Base-by-base conservation (phyloP, 345 rosid species). In the Citrus cavaleriei region DNA sequence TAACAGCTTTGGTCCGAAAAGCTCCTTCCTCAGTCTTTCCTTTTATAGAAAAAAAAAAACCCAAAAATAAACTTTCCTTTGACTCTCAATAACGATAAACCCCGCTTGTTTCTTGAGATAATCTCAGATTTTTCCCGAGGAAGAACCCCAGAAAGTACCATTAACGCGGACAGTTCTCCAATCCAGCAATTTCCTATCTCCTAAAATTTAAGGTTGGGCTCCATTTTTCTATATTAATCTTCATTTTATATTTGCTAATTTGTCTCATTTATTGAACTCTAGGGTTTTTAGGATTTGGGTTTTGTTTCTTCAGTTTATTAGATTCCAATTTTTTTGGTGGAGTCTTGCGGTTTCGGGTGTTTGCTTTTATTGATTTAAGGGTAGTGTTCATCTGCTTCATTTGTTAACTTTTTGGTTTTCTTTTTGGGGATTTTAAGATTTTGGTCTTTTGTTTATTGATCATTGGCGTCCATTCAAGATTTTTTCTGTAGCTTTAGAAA, bases 81-180 rank as follows among this genome's bases (percentile, higher is more conserved):
- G 51, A 68, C 12, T 68, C 21, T 55, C 63, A 59, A 57, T 40
- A 60, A 25, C 37, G 30, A 60, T 57, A 60, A 73, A 73, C 24
- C 77, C 27, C 68, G 55, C 40, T 74, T 74, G 69, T 74, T 62
- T 61, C 68, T 22, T 24, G 10, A 27, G 69, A 62, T 27, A 74
- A 74, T 74, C 25, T 58, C 37, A 40, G 22, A 32, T 1, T 37
- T 59, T 24, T 73, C 21, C 24, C 34, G 75, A 34, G 25, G 12
- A 72, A 54, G 22, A 14, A 25, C 37, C 40, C 61, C 10, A 46
- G 58, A 54, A 68, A 10, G 13, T 54, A 16, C 37, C 59, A 72
- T 54, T 51, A 6, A 18, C 68, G 14, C 32, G 24, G 14, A 35
- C 30, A 24, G 58, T 70, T 69, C 19, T 27, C 58, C 58, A n/a